Conservation (phyloP, 164 flowering plant genomes). For the Malania oleifera region DNA sequence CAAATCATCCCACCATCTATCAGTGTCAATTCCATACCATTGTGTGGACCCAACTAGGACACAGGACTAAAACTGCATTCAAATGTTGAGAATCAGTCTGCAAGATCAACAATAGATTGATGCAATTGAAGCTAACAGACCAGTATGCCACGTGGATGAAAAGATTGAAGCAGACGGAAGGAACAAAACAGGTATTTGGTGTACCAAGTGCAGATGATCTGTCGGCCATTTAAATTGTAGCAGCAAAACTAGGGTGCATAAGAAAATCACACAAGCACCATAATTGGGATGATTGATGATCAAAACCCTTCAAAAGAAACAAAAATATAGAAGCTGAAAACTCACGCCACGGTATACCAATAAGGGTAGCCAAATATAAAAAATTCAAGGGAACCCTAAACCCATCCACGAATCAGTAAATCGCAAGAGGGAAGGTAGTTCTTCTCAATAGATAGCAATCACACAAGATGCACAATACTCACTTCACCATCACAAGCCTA, state of each 20-base stretch:
- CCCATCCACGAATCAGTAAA: background rate
- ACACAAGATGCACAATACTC: background rate
- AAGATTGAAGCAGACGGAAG: background rate
- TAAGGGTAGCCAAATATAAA: background rate
- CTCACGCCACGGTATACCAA: background rate
- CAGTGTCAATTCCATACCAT: background rate
- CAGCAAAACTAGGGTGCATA: background rate
- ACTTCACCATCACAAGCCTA: no score
- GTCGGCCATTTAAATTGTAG: background rate
- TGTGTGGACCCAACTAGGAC: no score
- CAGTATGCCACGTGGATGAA: no score
- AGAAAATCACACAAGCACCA: background rate
- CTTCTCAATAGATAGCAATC: background rate
- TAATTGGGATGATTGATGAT: background rate
- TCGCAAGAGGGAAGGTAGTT: background rate
- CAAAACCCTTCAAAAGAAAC: background rate
- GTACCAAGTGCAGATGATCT: background rate
- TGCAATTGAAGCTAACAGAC: no score
- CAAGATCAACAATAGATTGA: no score
- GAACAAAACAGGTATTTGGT: background rate
- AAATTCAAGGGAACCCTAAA: background rate
- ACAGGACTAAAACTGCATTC: no score
- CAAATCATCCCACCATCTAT: background rate
- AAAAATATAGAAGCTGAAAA: background rate
- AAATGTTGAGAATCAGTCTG: no score